Conservation (phyloP, 2,329 filamentous ascomycete species). For the Cordyceps javanica region DNA sequence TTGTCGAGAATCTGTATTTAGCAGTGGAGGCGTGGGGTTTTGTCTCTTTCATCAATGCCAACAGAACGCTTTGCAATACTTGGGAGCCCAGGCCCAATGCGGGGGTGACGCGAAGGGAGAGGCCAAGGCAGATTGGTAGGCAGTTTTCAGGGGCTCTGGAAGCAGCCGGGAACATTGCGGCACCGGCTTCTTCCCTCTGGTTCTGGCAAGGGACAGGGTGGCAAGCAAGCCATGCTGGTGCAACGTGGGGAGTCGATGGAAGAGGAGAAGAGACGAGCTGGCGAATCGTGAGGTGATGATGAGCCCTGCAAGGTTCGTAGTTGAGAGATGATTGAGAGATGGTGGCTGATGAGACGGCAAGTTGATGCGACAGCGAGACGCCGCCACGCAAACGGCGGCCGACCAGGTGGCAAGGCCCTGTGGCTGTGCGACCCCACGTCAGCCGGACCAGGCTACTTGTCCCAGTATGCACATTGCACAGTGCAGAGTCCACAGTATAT, state of each 20-base stretch:
- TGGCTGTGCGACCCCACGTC: conserved; percentile 5
- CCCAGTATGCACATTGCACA: background rate
- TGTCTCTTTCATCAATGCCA: background rate
- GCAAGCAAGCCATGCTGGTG: background rate
- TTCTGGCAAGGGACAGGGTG: background rate
- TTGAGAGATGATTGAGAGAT: background rate
- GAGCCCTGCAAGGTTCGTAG: background rate
- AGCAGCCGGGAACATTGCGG: background rate
- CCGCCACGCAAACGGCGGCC: background rate
- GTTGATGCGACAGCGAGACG: background rate
- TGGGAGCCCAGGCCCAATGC: background rate
- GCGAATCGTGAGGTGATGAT: background rate
- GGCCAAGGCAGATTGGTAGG: conserved; percentile 9
- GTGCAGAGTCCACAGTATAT: background rate
- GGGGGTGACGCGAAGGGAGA: background rate
- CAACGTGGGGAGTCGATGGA: background rate
- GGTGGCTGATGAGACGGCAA: background rate
- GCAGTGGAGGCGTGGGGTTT: too few relatives aligned
- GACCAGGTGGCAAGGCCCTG: background rate
- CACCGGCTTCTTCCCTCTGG: background rate
- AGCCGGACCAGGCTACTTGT: background rate
- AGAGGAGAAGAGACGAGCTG: background rate
- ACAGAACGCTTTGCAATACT: background rate
- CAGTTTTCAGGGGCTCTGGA: background rate
- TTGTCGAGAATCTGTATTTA: background rate